Conservation (phyloP, 2,329 filamentous ascomycete species). For the Phoma sp. region DNA sequence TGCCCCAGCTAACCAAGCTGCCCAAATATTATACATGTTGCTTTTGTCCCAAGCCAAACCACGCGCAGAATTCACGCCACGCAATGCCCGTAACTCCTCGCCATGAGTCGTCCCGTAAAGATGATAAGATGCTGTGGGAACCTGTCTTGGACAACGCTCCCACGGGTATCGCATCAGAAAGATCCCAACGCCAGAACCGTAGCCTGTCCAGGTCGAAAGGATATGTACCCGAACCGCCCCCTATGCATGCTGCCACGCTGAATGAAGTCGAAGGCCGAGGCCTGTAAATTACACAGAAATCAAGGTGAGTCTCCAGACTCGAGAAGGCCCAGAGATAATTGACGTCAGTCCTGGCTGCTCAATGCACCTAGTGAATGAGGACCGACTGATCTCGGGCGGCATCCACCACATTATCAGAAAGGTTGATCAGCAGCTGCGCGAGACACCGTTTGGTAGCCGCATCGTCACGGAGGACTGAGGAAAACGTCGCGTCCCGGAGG, state of each 20-base stretch:
- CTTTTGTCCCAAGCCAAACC: conserved; percentile 26
- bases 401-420: conserved; percentile 84
- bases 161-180: conserved; percentile 40
- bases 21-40: conserved; percentile 34
- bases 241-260: conserved; percentile 27
- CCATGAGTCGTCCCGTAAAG: conserved; percentile 31
- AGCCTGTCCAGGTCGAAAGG: conserved; percentile 30
- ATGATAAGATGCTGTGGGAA: conserved; percentile 35
- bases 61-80: conserved; percentile 27
- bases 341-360: background rate
- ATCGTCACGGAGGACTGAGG: conserved; percentile 92
- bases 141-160: conserved; percentile 25
- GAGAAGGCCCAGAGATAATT: background rate
- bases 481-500: conserved; percentile 98
- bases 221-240: conserved; percentile 22
- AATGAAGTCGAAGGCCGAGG: conserved; percentile 33
- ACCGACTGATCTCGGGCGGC: conserved; percentile 44
- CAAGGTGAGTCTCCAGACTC: conserved; percentile 8
- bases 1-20: conserved; percentile 11
- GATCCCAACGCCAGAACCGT: conserved; percentile 34
- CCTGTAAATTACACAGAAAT: conserved; percentile 31
- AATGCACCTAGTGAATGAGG: conserved; percentile 38
- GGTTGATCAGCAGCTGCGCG: conserved; percentile 94
- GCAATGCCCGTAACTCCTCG: conserved; percentile 40
- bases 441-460: conserved; percentile 97